Conservation (phyloP, 2,329 filamentous ascomycete genomes). For the Blastomyces gilchristii region DNA sequence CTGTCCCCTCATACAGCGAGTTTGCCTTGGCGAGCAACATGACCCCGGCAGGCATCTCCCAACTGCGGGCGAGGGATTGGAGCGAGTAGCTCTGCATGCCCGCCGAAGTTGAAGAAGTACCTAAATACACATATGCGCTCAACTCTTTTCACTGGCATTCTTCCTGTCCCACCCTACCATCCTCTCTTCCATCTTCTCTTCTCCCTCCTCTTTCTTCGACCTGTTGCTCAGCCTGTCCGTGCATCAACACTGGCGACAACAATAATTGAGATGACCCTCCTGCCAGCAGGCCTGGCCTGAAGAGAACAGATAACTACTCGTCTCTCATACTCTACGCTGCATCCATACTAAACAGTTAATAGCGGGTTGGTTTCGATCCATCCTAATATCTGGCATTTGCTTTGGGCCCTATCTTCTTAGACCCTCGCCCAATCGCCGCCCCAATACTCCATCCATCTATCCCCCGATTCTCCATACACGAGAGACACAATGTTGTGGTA, state of each 20-base stretch:
- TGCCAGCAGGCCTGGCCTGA: constrained; percentile 14
- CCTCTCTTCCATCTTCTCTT: background rate
- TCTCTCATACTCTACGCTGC: background rate
- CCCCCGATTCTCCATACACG: background rate
- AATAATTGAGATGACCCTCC: constrained; percentile 6
- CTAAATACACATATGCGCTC: background rate
- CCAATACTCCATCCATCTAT: background rate
- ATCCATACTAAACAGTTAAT: background rate
- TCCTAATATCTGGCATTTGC: background rate
- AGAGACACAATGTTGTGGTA: constrained; percentile 12
- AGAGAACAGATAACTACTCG: background rate
- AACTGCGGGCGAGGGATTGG: background rate
- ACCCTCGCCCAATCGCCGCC: background rate
- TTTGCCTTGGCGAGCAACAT: constrained; percentile 5
- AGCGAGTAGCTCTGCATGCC: background rate
- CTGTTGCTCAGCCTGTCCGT: background rate
- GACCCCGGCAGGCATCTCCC: background rate
- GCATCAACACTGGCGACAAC: background rate
- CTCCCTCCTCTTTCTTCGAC: background rate
- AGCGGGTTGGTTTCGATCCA: background rate
- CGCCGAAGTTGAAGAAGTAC: background rate
- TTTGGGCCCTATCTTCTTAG: background rate
- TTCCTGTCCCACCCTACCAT: background rate
- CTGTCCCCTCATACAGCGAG: background rate
- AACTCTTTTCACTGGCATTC: background rate